Conservation (phyloP, 352 stramenopile species). For the Pythium grandisporangium region DNA sequence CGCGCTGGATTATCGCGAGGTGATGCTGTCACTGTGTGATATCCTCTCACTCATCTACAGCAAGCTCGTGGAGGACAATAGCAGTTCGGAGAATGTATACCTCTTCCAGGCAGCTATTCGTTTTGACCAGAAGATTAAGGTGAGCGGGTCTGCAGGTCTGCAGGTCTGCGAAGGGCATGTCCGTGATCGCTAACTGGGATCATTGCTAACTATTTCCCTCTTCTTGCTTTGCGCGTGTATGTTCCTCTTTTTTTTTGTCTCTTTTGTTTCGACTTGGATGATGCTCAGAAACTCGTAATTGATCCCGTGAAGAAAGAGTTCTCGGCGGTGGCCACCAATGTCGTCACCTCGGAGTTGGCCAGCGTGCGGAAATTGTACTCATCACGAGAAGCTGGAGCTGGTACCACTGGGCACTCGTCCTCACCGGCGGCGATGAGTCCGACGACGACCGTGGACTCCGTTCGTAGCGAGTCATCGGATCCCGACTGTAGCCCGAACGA, state of each 20-base stretch:
- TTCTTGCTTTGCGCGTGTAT: background rate
- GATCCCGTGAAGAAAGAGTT: constrained; percentile 80
- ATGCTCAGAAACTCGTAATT: constrained; percentile 73
- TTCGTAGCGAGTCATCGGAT: too few relatives aligned
- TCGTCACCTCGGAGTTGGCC: constrained; percentile 53
- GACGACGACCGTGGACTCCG: too few relatives aligned
- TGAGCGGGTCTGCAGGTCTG: too few relatives aligned
- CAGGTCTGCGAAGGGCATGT: too few relatives aligned
- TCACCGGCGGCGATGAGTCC: too few relatives aligned
- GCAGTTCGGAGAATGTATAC: constrained; percentile 56
- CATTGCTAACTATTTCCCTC: background rate
- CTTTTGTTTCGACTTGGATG: background rate
- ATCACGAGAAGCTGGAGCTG: too few relatives aligned
- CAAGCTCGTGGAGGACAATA: constrained; percentile 72
- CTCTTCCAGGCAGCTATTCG: constrained; percentile 72
- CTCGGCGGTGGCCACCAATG: constrained; percentile 35
- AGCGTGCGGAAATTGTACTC: constrained; percentile 41
- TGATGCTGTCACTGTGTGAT: constrained; percentile 74
- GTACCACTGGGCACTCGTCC: too few relatives aligned
- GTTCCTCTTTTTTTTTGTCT: background rate
- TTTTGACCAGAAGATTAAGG: constrained; percentile 80
- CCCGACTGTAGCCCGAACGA: too few relatives aligned
- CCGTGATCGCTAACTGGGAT: too few relatives aligned
- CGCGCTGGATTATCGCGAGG: constrained; percentile 69
- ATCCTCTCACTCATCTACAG: constrained; percentile 78